Evolutionary conservation across 1,139 yeast species (phyloP), one percentile per base, ranked within the genome.

Genomic region (Sugiyamaella xylanicola): DNA sequence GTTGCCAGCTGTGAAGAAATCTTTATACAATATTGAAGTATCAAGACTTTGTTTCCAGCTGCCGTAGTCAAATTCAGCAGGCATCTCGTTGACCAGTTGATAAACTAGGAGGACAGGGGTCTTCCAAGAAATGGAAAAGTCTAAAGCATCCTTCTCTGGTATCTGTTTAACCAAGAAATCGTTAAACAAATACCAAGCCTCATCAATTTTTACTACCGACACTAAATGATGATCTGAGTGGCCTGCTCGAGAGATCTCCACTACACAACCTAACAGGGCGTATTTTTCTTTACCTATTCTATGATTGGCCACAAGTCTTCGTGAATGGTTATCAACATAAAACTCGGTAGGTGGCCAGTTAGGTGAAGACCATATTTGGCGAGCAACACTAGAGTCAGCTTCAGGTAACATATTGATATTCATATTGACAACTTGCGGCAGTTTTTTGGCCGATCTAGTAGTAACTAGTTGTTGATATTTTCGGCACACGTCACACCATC

Each of bases 101-200:
- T 92, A 95, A 40, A 88, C 70, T 19, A 90, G 75, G 46, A 89
- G 75, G 16, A 87, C 84, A 0, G 97, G 96, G 39, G 83, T 83
- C 67, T 93, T 95, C 96, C 97, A 92, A 72, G 84, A 76, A 46
- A 77, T 77, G 1, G 84, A 75, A 54, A 91, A 75, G 66, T 90
- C 82, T 54, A 90, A 77, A 49, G 85, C 91, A 53, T 86, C 91
- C 21, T 74, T 76, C 61, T 85, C 88, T 0, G 86, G 78, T 1
- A 95, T 78, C 21, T 85, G 85, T 68, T 84, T 81, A n/a, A 91
- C 98, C 63, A 93, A 74, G 71, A 92, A 95, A 70, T 95, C 98
- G 67, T 95, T 95, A 70, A 95, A 91, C 65, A 95, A 71, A 63
- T 79, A 83, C 99, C 99, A 95, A 54, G 77, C 77, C 51, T 56